These are phyloP conservation scores for Phytophthora meadii DNA, from an alignment of 352 stramenopile genomes.

Conservation along the genomic window DNA sequence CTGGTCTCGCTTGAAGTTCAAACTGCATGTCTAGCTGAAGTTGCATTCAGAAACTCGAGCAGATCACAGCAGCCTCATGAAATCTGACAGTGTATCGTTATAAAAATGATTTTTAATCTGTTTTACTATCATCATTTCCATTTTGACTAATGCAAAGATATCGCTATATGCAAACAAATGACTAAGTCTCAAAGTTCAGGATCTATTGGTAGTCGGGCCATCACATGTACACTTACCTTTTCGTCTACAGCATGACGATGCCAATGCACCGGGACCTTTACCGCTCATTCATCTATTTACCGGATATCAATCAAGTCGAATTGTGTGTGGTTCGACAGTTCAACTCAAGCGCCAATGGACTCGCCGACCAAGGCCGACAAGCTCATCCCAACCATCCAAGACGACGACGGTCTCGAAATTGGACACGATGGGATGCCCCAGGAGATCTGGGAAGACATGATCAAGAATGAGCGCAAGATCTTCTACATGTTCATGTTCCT, in stretches of 20 bases:
- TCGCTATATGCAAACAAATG: no score
- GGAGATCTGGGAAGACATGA: constrained; percentile 67
- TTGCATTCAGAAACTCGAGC: constrained; percentile 5
- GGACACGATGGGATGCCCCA: constrained; percentile 53
- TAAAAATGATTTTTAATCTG: no score
- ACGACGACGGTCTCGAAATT: constrained; percentile 25
- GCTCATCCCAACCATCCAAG: constrained; percentile 37
- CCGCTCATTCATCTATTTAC: constrained; percentile 2
- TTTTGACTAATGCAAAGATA: no score
- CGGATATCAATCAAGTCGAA: constrained; percentile 1
- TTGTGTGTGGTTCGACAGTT: no score
- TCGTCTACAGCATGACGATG: no score
- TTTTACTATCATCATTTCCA: no score
- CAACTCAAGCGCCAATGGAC: constrained; percentile 19
- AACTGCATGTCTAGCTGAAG: constrained; percentile 6
- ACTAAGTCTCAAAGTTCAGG: no score
- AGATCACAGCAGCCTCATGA: no score
- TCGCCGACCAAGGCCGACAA: constrained; percentile 49
- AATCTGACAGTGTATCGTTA: no score
- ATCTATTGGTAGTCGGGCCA: no score
- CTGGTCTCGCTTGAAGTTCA: constrained; percentile 1
- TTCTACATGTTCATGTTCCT: constrained; percentile 80
- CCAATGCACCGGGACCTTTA: no score
- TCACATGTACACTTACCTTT: no score
- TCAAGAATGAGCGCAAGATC: constrained; percentile 54